Base-by-base conservation (phyloP, 2,329 filamentous ascomycete species). In the Pleomassaria siparia region DNA sequence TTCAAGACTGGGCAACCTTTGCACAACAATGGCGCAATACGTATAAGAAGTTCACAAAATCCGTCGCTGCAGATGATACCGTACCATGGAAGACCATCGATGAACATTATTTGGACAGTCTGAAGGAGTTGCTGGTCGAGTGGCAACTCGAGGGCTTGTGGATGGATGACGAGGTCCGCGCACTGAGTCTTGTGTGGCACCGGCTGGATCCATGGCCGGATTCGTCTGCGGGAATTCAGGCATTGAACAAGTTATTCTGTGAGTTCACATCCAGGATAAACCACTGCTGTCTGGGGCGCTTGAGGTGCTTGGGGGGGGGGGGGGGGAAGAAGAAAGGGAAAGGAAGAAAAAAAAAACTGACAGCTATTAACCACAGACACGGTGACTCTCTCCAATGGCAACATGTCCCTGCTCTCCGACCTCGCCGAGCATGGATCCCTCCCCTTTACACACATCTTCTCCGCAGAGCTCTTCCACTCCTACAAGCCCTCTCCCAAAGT, bases 321-420 rank as follows among this genome's bases (percentile, higher is more conserved):
- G n/a, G n/a, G n/a, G n/a, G n/a, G n/a, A n/a, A n/a, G n/a, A n/a
- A n/a, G n/a, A n/a, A n/a, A n/a, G n/a, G n/a, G n/a, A n/a, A n/a
- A n/a, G n/a, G n/a, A n/a, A n/a, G n/a, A n/a, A n/a, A n/a, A n/a
- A n/a, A n/a, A n/a, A n/a, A n/a, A n/a, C n/a, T n/a, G n/a, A n/a
- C n/a, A n/a, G n/a, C n/a, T n/a, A n/a, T n/a, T n/a, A n/a, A 16
- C 3, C 16, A 6, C 13, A 43, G 29, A 48, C 37, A 88, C 85
- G 0, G 78, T 81, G 32, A 89, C 86, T 0, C 74, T 92, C 21
- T 89, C 85, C 22, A 94, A 94, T 64, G 89, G 87, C 28, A 92
- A 91, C 64, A 63, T 76, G 2, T 72, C 76, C 1, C 73, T 92
- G n/a, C 74, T 92, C 35, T 63, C 72, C 2, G 88, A 92, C 62